Conservation (phyloP, 257 asterid species). For the Primulina huaijiensis region DNA sequence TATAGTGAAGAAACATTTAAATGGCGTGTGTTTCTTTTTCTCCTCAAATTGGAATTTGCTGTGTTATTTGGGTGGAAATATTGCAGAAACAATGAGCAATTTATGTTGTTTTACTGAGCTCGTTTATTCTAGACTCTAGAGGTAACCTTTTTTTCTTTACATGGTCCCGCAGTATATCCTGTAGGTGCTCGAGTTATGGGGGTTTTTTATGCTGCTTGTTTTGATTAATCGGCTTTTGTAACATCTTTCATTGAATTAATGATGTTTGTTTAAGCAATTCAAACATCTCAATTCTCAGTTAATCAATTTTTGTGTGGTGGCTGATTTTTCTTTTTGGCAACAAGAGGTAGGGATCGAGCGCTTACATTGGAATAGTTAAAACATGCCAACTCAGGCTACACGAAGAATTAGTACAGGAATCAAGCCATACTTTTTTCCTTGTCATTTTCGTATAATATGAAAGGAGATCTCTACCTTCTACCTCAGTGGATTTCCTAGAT, state of each 20-base stretch:
- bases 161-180: neutral
- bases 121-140: neutral
- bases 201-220: too few species aligned
- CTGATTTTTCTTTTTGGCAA: neutral
- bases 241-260: neutral
- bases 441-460: neutral
- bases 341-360: neutral
- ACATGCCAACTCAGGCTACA: neutral
- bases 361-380: neutral
- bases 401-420: neutral
- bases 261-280: neutral
- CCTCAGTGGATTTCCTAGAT: neutral
- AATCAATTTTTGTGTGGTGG: neutral
- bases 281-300: neutral
- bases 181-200: neutral
- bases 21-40: neutral
- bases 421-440: neutral
- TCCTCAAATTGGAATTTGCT: neutral
- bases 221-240: neutral
- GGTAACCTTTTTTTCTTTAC: neutral
- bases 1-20: neutral
- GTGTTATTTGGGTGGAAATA: neutral
- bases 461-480: too few species aligned
- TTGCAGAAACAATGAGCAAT: neutral
- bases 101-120: neutral